Percentiles rank a stretch among this genome's conserved stretches.
phyloP scores from a whole-genome alignment of 768 basidiomycete species.

The Lactarius indigo region DNA sequence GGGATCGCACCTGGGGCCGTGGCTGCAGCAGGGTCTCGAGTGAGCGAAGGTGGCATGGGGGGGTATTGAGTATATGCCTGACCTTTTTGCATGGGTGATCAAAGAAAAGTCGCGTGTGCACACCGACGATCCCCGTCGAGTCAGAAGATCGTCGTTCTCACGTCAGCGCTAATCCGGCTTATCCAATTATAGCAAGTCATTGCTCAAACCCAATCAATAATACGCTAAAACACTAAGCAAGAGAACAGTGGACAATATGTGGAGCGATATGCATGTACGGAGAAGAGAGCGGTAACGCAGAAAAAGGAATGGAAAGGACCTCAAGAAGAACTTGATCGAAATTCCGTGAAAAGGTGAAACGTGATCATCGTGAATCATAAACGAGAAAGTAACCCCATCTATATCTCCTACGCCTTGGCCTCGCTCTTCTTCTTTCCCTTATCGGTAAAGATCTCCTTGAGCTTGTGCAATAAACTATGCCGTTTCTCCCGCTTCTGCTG shows the following conservation, averaged over 20 bases:
- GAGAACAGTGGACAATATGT: background rate
- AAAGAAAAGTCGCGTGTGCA: background rate
- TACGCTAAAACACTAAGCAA: background rate
- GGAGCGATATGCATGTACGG: background rate
- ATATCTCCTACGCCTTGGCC: constrained; percentile 18
- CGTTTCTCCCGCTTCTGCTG: constrained; percentile 25
- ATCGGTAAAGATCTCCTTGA: constrained; percentile 26
- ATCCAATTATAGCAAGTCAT: background rate
- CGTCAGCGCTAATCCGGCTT: background rate
- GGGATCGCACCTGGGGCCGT: background rate
- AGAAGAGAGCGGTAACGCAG: background rate
- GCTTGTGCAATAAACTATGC: constrained; percentile 21
- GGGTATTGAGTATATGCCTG: no score
- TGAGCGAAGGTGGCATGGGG: no score
- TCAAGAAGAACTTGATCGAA: background rate
- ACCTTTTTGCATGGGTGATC: background rate
- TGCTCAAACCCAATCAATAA: background rate
- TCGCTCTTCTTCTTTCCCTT: constrained; percentile 23
- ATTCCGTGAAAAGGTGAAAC: background rate
- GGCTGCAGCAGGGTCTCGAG: no score
- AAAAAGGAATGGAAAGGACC: background rate
- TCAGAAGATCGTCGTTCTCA: background rate
- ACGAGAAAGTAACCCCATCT: background rate
- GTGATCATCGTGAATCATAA: constrained; percentile 7
- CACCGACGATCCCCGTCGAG: background rate